Conservation (phyloP, 2,329 filamentous ascomycete species). For the Nigrospora osmanthi region DNA sequence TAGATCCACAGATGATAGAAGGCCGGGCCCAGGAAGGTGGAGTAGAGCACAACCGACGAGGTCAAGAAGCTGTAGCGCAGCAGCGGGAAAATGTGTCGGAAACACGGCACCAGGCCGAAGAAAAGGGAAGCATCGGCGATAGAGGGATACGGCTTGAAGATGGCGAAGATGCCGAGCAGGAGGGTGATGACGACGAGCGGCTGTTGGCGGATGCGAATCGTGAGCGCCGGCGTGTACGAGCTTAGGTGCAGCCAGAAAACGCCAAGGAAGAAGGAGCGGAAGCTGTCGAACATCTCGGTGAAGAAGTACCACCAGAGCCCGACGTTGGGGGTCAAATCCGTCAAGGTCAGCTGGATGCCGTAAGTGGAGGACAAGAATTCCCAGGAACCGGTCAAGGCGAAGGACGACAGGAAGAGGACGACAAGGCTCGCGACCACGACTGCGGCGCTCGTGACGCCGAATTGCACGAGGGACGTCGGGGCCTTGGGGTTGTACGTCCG, state of each 20-base stretch:
- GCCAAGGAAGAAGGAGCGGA: constrained; percentile 91
- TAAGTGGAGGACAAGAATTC: constrained; percentile 86
- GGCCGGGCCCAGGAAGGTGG: constrained; percentile 80
- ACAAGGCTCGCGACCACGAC: constrained; percentile 48
- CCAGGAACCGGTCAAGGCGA: constrained; percentile 71
- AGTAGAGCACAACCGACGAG: constrained; percentile 75
- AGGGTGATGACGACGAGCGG: constrained; percentile 79
- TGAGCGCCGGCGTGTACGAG: constrained; percentile 81
- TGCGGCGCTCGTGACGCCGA: constrained; percentile 44
- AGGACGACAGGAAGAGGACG: constrained; percentile 63
- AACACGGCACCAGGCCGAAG: constrained; percentile 73
- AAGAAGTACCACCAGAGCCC: constrained; percentile 99
- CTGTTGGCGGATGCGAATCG: constrained; percentile 73
- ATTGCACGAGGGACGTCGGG: constrained; percentile 31
- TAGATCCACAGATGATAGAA: constrained; percentile 99
- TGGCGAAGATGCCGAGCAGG: constrained; percentile 81
- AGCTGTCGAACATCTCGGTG: constrained; percentile 98
- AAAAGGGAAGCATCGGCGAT: constrained; percentile 86
- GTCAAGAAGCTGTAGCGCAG: constrained; percentile 92
- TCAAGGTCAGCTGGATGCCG: constrained; percentile 82
- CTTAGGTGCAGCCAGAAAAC: constrained; percentile 96
- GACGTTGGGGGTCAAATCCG: constrained; percentile 89
- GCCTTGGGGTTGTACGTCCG: constrained; percentile 32
- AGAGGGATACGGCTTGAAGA: constrained; percentile 96
- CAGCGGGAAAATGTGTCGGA: constrained; percentile 84